Evolutionary conservation across 352 stramenopile species (phyloP).

Genomic region (Globisporangium cystogenes): DNA sequence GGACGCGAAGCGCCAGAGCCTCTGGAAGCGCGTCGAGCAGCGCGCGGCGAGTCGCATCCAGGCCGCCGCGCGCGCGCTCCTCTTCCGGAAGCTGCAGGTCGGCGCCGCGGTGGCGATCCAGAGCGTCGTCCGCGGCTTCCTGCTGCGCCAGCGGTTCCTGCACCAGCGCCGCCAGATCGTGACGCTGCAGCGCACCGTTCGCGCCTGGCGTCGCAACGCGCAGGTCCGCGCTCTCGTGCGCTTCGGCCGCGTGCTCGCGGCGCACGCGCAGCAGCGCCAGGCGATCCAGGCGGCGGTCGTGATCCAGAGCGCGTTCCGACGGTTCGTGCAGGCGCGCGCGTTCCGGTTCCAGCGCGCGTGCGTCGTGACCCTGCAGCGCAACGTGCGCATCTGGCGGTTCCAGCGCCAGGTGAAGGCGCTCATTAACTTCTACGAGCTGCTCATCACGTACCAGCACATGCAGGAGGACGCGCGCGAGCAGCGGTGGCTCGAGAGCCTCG

Average conservation of each 20-base stretch:
- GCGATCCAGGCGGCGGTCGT: conserved; percentile 21
- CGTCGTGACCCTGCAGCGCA: conserved; percentile 26
- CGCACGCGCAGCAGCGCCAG: not conserved
- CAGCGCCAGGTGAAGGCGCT: conserved; percentile 25
- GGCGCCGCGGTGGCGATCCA: conserved; percentile 15
- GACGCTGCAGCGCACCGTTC: conserved; percentile 8
- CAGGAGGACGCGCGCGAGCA: conserved; percentile 20
- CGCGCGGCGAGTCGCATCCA: conserved; percentile 22
- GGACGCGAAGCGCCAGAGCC: conserved; percentile 11
- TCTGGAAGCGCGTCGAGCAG: conserved; percentile 25
- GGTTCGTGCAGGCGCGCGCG: conserved; percentile 12
- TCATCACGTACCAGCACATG: conserved; percentile 31
- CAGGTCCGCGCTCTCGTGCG: conserved; percentile 4
- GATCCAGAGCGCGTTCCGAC: conserved; percentile 24
- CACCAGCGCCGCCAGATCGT: not conserved
- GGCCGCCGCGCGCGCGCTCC: not conserved
- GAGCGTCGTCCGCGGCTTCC: conserved; percentile 20
- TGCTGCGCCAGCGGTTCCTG: conserved; percentile 5
- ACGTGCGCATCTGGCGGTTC: conserved; percentile 31
- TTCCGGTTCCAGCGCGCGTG: conserved; percentile 22
- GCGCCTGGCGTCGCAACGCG: conserved; percentile 8
- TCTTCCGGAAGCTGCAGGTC: not conserved
- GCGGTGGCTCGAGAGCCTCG: conserved; percentile 6
- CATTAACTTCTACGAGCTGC: conserved; percentile 27
- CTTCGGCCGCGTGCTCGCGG: not conserved